Conservation (phyloP, 2,329 filamentous ascomycete species). For the Paracamarosporium sp. region DNA sequence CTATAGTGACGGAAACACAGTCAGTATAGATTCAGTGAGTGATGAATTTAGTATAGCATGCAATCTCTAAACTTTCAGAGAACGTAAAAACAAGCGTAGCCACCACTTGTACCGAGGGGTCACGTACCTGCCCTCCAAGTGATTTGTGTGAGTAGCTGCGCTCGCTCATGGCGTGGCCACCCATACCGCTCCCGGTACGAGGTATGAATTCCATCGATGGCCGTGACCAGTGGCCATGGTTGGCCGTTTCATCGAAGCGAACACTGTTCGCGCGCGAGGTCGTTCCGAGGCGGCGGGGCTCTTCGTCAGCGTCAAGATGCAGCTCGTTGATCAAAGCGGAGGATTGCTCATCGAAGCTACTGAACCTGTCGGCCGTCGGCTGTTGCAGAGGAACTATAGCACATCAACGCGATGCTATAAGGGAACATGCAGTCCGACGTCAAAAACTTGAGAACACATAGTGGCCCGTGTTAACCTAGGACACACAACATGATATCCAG, state of each 20-base stretch:
- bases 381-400: conserved; percentile 76
- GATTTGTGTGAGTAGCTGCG: conserved; percentile 93
- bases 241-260: conserved; percentile 93
- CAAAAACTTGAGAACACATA: neutral
- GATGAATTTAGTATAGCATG: neutral
- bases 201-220: conserved; percentile 84
- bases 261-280: conserved; percentile 96
- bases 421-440: neutral
- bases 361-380: conserved; percentile 78
- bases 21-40: neutral
- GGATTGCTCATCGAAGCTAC: conserved; percentile 86
- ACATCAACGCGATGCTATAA: conserved; percentile 20
- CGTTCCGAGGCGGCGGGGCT: conserved; percentile 81
- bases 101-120: neutral
- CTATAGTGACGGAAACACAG: conserved; percentile 3
- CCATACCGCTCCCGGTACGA: conserved; percentile 79
- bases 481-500: neutral
- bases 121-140: conserved; percentile 74
- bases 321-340: conserved; percentile 81
- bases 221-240: conserved; percentile 87
- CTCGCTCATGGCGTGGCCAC: conserved; percentile 83
- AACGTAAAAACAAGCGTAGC: neutral
- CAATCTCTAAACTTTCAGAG: neutral
- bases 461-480: neutral
- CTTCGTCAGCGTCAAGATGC: conserved; percentile 86